phyloP scores from a whole-genome alignment of 495 filamentous ascomycete genomes.

The Penicillium waksmanii region DNA sequence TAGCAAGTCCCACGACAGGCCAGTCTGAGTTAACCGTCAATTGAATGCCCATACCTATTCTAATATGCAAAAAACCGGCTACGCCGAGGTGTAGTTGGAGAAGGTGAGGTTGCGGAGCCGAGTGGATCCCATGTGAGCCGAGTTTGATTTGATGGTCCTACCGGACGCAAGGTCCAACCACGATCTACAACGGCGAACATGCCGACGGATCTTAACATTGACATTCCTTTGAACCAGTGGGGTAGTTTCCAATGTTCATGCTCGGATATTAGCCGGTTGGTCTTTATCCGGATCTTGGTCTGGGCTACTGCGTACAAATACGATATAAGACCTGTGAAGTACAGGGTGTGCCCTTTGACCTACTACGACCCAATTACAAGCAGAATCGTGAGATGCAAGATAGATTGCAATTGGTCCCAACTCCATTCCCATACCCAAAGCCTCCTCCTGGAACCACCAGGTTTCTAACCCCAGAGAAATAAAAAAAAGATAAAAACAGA shows the following conservation, averaged over 20 bases:
- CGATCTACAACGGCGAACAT: slow-evolving; percentile 5
- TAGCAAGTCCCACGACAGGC: neutral
- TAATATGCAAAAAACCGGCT: too few species aligned
- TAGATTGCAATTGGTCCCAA: slow-evolving; percentile 25
- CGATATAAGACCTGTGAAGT: too few species aligned
- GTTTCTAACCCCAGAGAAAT: slow-evolving; percentile 11
- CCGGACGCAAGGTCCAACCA: slow-evolving; percentile 2
- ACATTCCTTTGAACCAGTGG: neutral
- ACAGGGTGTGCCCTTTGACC: too few species aligned
- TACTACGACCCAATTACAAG: slow-evolving; percentile 1
- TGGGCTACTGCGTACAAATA: neutral
- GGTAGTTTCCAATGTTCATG: neutral
- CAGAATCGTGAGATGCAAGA: slow-evolving; percentile 14
- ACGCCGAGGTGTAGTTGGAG: neutral
- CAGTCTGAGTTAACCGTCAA: too few species aligned
- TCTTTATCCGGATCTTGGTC: neutral
- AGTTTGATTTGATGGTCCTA: neutral
- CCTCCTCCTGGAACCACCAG: slow-evolving; percentile 5
- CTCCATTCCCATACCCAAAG: slow-evolving; percentile 21
- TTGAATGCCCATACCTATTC: too few species aligned
- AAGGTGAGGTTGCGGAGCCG: slow-evolving; percentile 13
- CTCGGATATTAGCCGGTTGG: neutral
- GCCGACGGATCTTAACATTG: slow-evolving; percentile 1
- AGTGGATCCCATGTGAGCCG: slow-evolving; percentile 22
- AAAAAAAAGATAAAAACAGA: slow-evolving; percentile 5